These are phyloP conservation scores for Ogataea hybrid DNA, from an alignment of 1,139 yeast genomes.

Conservation along the genomic window DNA sequence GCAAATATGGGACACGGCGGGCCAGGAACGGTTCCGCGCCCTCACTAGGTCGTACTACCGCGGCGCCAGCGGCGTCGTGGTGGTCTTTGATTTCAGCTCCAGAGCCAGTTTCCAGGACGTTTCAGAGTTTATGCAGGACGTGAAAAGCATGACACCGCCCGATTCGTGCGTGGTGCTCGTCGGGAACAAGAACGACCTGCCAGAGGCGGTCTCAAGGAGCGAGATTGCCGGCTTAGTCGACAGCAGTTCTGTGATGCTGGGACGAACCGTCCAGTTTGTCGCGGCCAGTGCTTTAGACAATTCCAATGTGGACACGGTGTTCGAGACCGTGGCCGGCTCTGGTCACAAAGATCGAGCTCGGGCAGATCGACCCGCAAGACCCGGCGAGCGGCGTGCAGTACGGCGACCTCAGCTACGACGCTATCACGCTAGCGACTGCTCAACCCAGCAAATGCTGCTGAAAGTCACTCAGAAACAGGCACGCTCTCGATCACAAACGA, in stretches of 20 bases:
- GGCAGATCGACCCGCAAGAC: constrained; percentile 43
- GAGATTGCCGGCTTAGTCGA: constrained; percentile 34
- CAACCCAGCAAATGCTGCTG: constrained; percentile 9
- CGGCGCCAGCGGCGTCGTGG: constrained; percentile 90
- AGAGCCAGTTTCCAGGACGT: constrained; percentile 63
- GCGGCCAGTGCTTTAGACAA: constrained; percentile 54
- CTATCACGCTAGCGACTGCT: constrained; percentile 8
- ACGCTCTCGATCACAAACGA: constrained; percentile 41
- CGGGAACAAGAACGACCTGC: constrained; percentile 47
- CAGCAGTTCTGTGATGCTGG: constrained; percentile 15
- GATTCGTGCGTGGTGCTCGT: constrained; percentile 43
- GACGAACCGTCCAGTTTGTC: constrained; percentile 35
- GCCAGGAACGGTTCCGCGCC: constrained; percentile 74
- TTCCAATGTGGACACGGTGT: constrained; percentile 59
- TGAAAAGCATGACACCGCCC: constrained; percentile 41
- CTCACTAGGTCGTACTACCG: constrained; percentile 87
- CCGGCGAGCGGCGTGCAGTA: constrained; percentile 44
- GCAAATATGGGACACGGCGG: constrained; percentile 53
- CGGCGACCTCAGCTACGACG: constrained; percentile 39
- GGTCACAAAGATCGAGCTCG: constrained; percentile 43
- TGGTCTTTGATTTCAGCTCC: constrained; percentile 85
- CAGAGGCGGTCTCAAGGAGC: constrained; percentile 19
- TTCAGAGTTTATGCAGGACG: constrained; percentile 49
- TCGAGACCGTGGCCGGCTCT: constrained; percentile 43
- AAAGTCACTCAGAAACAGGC: constrained; percentile 9